A percentile compares a stretch with the other conserved stretches of the same genome.
Conservation (phyloP, 2,329 filamentous ascomycete genomes). For the Neonectria coccinea region DNA sequence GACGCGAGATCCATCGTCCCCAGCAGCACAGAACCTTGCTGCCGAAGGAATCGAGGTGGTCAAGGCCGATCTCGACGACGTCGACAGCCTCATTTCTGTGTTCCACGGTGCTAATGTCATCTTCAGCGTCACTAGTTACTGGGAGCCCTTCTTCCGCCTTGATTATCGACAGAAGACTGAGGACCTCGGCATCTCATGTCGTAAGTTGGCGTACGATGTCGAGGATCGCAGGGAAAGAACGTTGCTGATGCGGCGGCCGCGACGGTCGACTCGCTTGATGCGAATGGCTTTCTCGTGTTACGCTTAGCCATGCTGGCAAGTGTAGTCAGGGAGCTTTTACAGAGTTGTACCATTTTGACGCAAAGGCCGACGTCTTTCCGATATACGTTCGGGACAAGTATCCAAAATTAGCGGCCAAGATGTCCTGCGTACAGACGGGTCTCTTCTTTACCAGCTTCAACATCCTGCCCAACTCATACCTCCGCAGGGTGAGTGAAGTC, state of each 20-base stretch:
- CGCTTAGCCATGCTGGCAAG: conserved; percentile 60
- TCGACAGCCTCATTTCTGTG: conserved; percentile 45
- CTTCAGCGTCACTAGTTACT: conserved; percentile 68
- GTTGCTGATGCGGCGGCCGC: conserved; percentile 65
- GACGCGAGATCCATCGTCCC: conserved; percentile 58
- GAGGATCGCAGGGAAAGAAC: conserved; percentile 59
- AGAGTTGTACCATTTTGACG: conserved; percentile 66
- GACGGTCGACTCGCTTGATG: conserved; percentile 54
- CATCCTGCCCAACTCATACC: conserved; percentile 59
- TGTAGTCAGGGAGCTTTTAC: conserved; percentile 59
- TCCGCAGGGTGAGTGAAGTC: conserved; percentile 37
- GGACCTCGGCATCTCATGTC: conserved; percentile 55
- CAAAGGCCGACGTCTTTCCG: conserved; percentile 64
- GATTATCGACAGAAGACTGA: conserved; percentile 55
- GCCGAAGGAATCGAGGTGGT: conserved; percentile 58
- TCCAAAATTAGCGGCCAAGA: conserved; percentile 59
- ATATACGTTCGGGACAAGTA: conserved; percentile 57
- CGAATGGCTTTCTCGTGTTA: conserved; percentile 63
- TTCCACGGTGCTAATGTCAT: conserved; percentile 62
- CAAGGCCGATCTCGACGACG: conserved; percentile 57
- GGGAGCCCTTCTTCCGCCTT: conserved; percentile 61
- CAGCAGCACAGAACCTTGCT: conserved; percentile 55
- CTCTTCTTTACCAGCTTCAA: conserved; percentile 62
- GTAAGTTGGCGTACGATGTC: conserved; percentile 59
- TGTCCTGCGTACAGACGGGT: conserved; percentile 64